A percentile compares a stretch with the other conserved stretches of the same genome.
phyloP scores from a whole-genome alignment of 257 asterid genomes.

The Orobanche coerulescens region DNA sequence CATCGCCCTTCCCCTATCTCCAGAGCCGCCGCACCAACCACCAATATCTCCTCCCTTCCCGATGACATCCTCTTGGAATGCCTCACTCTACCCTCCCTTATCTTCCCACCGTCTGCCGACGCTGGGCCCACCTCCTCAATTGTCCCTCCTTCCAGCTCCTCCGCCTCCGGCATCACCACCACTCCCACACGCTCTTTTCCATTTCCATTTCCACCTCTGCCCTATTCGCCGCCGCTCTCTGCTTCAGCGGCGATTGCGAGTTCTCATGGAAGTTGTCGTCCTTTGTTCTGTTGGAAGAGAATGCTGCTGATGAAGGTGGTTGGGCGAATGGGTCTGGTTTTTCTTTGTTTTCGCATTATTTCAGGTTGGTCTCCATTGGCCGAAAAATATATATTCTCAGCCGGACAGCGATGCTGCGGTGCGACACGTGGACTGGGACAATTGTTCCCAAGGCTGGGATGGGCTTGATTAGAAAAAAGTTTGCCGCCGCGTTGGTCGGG shows the following conservation, averaged over 20 bases:
- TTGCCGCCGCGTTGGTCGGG: conserved; percentile 63
- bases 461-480: conserved; percentile 57
- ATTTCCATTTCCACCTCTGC: conserved; percentile 49
- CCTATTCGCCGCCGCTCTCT: conserved; percentile 57
- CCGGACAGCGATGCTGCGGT: conserved; percentile 58
- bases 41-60: conserved; percentile 62
- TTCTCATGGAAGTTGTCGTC: conserved; percentile 52
- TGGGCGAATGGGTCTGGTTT: conserved; percentile 28
- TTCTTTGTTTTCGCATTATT: conserved; percentile 34
- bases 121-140: conserved; percentile 68
- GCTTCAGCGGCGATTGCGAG: conserved; percentile 24
- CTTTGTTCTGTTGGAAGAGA: conserved; percentile 34
- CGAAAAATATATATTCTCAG: conserved; percentile 65
- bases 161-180: conserved; percentile 50
- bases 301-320: conserved; percentile 7
- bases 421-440: conserved; percentile 83
- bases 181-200: conserved; percentile 46
- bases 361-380: conserved; percentile 51
- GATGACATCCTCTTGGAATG: conserved; percentile 83
- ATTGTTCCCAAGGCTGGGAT: conserved; percentile 49
- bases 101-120: conserved; percentile 72
- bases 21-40: conserved; percentile 22
- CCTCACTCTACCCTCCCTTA: conserved; percentile 53
- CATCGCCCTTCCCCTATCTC: conserved; percentile 39
- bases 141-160: conserved; percentile 51